Conservation (phyloP, 371 early-diverging fungal species). For the Actinomortierella ambigua region DNA sequence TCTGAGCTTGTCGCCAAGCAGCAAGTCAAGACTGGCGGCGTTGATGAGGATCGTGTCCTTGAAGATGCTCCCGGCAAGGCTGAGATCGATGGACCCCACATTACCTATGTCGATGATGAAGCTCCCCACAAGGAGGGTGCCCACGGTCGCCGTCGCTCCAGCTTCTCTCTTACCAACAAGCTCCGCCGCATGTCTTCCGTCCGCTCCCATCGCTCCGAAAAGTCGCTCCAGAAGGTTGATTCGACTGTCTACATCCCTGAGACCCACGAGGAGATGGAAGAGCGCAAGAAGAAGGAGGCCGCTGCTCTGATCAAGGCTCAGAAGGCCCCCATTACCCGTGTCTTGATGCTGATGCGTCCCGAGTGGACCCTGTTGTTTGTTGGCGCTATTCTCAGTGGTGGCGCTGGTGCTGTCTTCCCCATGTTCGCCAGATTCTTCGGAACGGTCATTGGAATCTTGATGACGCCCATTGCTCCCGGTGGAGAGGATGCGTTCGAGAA, state of each 20-base stretch:
- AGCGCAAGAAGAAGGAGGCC: slow-evolving; percentile 51
- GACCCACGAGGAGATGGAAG: slow-evolving; percentile 52
- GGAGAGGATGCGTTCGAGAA: slow-evolving; percentile 10
- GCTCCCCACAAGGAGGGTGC: slow-evolving; percentile 3
- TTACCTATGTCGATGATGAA: slow-evolving; percentile 30
- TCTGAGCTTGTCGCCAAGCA: slow-evolving; percentile 46
- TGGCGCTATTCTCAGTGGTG: slow-evolving; percentile 29
- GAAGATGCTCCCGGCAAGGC: neutral
- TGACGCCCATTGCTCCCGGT: slow-evolving; percentile 5
- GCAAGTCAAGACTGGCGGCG: slow-evolving; percentile 36
- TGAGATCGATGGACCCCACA: slow-evolving; percentile 10
- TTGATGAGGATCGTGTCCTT: slow-evolving; percentile 12
- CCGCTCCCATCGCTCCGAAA: slow-evolving; percentile 35
- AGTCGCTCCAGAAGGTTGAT: slow-evolving; percentile 30
- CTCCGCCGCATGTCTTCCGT: slow-evolving; percentile 43
- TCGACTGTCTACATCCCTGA: slow-evolving; percentile 31
- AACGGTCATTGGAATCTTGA: slow-evolving; percentile 43
- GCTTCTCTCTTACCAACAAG: slow-evolving; percentile 19
- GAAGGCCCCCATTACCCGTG: slow-evolving; percentile 54
- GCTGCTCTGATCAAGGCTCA: slow-evolving; percentile 50
- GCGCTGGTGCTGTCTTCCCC: slow-evolving; percentile 52
- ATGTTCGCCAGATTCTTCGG: slow-evolving; percentile 54
- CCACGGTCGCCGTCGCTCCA: slow-evolving; percentile 24
- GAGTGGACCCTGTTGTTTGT: slow-evolving; percentile 51
- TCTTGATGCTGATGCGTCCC: slow-evolving; percentile 54